Evolutionary conservation across 306 rosid species (phyloP).

Genomic region (Canavalia gladiata): DNA sequence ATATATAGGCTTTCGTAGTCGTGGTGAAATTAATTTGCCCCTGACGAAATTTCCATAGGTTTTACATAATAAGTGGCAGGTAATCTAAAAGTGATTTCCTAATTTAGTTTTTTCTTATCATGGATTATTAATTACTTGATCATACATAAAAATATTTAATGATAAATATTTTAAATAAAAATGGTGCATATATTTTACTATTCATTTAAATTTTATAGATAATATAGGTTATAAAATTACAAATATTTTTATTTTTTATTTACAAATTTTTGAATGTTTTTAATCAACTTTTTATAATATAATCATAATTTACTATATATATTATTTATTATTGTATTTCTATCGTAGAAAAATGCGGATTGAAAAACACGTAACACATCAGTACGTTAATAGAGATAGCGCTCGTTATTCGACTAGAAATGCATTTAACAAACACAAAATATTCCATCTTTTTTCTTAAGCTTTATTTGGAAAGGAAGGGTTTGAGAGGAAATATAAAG

Average conservation of each 20-base stretch:
- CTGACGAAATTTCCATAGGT: neutral
- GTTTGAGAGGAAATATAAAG: too few relatives aligned
- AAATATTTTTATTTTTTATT: neutral
- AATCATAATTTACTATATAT: neutral
- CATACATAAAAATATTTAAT: neutral
- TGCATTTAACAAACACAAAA: neutral
- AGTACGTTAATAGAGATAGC: too few relatives aligned
- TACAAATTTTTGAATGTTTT: neutral
- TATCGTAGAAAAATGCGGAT: too few relatives aligned
- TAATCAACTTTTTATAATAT: neutral
- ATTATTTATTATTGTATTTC: neutral
- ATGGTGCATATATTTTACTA: neutral
- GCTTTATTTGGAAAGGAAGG: too few relatives aligned
- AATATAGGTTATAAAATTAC: neutral
- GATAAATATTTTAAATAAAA: neutral
- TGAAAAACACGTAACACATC: too few relatives aligned
- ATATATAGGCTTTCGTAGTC: neutral
- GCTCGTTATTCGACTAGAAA: neutral
- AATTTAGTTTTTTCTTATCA: neutral
- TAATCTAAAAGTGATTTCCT: neutral
- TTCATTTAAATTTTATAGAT: neutral
- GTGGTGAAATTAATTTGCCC: neutral
- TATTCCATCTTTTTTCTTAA: too few relatives aligned
- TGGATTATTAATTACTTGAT: neutral
- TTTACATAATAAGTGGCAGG: neutral